Evolutionary conservation across 305 asterid genomes (phyloP).

Genomic region (Fraxinus nigra): DNA sequence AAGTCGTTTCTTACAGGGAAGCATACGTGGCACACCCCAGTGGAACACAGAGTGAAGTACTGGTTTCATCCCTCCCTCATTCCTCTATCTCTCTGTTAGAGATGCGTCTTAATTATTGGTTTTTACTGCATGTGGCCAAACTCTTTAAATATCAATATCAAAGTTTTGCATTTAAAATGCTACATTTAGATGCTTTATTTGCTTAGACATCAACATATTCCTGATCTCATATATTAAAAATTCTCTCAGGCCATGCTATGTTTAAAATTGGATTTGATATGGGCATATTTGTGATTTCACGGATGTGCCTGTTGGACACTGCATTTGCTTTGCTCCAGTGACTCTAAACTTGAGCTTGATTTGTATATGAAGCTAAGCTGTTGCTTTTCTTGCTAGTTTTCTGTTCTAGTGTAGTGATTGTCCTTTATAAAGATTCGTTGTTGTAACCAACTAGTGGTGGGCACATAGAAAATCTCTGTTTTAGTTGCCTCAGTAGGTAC

Average conservation of each 20-base stretch:
- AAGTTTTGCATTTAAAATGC: not conserved
- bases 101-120: not conserved
- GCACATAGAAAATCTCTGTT: not conserved
- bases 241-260: not conserved
- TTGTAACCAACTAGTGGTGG: not conserved
- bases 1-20: constrained; percentile 88
- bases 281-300: not conserved
- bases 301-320: not conserved
- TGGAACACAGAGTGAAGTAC: constrained; percentile 68
- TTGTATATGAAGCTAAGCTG: not conserved
- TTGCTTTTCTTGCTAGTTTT: not conserved
- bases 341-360: not conserved
- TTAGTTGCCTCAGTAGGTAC: not conserved
- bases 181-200: not conserved
- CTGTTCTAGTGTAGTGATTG: not conserved
- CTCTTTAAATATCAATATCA: not conserved
- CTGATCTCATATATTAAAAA: not conserved
- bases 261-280: not conserved
- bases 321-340: not conserved
- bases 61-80: constrained; percentile 1
- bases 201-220: not conserved
- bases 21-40: constrained; percentile 61
- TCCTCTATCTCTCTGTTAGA: not conserved
- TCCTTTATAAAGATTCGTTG: not conserved
- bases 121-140: not conserved